Percentiles rank a stretch among this genome's conserved stretches.
Conservation (phyloP, 2,329 filamentous ascomycete species). For the Botrytis squamosa region DNA sequence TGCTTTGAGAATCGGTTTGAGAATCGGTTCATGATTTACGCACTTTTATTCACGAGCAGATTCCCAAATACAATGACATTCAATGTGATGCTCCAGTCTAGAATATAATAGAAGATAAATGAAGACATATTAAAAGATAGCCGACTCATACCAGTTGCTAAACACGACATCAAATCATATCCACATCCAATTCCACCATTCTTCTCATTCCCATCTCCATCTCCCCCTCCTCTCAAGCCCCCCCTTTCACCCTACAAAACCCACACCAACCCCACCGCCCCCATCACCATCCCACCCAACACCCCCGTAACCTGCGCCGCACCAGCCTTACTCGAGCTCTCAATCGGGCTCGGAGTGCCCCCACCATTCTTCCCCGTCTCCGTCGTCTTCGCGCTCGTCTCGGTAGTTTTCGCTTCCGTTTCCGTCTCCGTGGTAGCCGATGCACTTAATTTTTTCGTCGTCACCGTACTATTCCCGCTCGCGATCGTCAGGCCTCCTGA, state of each 20-base stretch:
- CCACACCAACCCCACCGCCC: conserved; percentile 13
- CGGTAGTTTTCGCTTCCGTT: not conserved
- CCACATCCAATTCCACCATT: not conserved
- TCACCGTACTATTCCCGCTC: conserved; percentile 17
- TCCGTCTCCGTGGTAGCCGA: not conserved
- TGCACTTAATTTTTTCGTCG: not conserved
- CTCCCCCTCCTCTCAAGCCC: too few relatives aligned
- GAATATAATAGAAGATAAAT: not conserved
- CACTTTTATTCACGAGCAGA: not conserved
- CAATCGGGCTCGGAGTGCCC: not conserved
- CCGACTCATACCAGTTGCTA: not conserved
- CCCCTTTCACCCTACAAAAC: conserved; percentile 2
- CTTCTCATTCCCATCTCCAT: not conserved
- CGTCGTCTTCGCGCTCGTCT: not conserved
- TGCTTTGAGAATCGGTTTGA: not conserved
- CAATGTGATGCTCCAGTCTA: not conserved
- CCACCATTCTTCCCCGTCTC: not conserved
- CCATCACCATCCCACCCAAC: not conserved
- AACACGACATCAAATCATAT: not conserved
- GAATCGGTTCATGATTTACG: not conserved
- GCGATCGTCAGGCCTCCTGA: not conserved
- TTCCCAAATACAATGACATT: not conserved
- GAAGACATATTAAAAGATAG: not conserved
- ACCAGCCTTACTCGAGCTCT: conserved; percentile 10
- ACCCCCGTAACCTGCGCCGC: conserved; percentile 13